phyloP scores from a whole-genome alignment of 2,329 filamentous ascomycete species.

The Phyllosticta paracitricarpa region DNA sequence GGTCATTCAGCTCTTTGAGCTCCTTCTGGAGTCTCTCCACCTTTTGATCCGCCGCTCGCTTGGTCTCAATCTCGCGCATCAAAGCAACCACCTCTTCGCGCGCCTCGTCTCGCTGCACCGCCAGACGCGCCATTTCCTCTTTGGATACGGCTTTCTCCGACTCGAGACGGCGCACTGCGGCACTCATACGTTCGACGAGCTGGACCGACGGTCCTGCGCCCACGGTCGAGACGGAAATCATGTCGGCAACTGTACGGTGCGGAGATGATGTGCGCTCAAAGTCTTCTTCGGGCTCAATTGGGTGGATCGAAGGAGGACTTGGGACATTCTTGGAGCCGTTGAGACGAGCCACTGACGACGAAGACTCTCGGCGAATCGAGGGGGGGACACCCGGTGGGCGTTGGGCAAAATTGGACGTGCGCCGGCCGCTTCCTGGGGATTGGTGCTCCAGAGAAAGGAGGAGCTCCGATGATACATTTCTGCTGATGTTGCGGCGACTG shows the following conservation, averaged over 20 bases:
- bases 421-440: constrained; percentile 28
- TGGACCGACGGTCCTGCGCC: constrained; percentile 89
- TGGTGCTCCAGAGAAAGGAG: constrained; percentile 25
- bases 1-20: constrained; percentile 56
- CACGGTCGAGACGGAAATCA: constrained; percentile 80
- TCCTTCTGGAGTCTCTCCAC: constrained; percentile 58
- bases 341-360: constrained; percentile 21
- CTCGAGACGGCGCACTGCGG: constrained; percentile 81
- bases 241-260: constrained; percentile 57
- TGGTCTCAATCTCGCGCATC: constrained; percentile 76
- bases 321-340: constrained; percentile 24
- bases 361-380: constrained; percentile 22
- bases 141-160: constrained; percentile 81
- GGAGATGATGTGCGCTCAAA: constrained; percentile 50
- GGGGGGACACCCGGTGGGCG: constrained; percentile 28
- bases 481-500: constrained; percentile 19
- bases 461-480: constrained; percentile 20
- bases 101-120: constrained; percentile 81
- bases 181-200: constrained; percentile 91
- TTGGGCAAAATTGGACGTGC: constrained; percentile 17
- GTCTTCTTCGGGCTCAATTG: constrained; percentile 34
- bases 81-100: constrained; percentile 81
- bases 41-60: constrained; percentile 49
- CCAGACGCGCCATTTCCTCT: constrained; percentile 74
- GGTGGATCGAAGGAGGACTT: constrained; percentile 38